Evolutionary conservation across 164 flowering plant species (phyloP).

Genomic region (Dillenia turbinata): DNA sequence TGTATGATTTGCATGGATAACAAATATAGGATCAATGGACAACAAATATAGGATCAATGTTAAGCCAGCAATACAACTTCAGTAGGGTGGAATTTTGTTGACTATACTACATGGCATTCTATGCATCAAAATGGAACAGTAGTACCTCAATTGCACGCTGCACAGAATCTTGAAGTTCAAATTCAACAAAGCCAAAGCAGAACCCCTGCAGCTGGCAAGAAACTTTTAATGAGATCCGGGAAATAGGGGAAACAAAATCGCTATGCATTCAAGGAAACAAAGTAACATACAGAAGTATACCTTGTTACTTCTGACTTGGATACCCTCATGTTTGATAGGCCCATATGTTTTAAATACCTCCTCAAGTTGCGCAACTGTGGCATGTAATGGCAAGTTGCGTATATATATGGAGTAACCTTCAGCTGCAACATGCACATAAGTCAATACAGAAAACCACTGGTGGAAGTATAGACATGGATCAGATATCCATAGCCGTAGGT

Average conservation of each 20-base stretch:
- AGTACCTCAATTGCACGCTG: slow-evolving; percentile 74
- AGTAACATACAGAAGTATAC: slow-evolving; percentile 27
- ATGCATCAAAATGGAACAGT: too few species aligned
- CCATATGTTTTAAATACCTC: slow-evolving; percentile 78
- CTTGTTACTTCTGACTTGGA: slow-evolving; percentile 94
- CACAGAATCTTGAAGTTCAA: slow-evolving; percentile 57
- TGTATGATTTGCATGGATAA: too few species aligned
- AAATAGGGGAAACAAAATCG: background rate
- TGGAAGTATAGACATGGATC: too few species aligned
- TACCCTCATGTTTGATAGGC: slow-evolving; percentile 66
- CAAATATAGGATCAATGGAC: too few species aligned
- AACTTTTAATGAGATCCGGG: background rate
- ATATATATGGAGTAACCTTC: slow-evolving; percentile 74
- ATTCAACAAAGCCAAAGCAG: slow-evolving; percentile 95
- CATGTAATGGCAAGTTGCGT: slow-evolving; percentile 49
- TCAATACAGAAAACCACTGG: too few species aligned
- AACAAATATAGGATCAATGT: too few species aligned
- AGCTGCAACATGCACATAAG: slow-evolving; percentile 18
- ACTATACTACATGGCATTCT: too few species aligned
- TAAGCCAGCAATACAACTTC: too few species aligned
- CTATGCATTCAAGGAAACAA: too few species aligned
- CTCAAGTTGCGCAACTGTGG: slow-evolving; percentile 47
- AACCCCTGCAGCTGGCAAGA: slow-evolving; percentile 60
- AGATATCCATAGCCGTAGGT: too few species aligned
- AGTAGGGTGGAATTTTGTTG: too few species aligned